Evolutionary conservation across 805 yeast species (phyloP), one percentile per base, ranked within the genome.

Genomic region (Blastobotrys muscicola): DNA sequence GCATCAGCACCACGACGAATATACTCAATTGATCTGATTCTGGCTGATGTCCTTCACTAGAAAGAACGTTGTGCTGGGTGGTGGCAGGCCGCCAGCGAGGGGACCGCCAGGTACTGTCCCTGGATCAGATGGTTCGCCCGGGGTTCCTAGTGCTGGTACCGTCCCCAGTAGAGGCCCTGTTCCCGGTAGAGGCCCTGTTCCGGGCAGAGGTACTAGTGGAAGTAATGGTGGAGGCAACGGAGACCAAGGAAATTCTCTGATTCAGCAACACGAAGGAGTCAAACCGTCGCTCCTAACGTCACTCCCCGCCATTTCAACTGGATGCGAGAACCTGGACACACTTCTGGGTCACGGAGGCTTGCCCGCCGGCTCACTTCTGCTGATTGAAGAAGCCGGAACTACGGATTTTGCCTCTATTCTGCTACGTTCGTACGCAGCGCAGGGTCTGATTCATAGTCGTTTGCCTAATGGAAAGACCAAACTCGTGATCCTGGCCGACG

Each of bases 361-460:
- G 11, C 97, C 97, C 1, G 52, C 85, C 9, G 95, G 95, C 1
- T 62, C 70, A 8, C 71, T 83, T 4, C 57, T 87, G 33, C 59
- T 89, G 10, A 58, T 90, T 3, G 90, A 85, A 59, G 97, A 90
- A 58, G 73, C 76, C 11, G 92, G 94, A 0, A 80, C 90, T 5
- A 90, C 97, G 0, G 97, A 90, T 56, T 90, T 86, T 57, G 71
- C 83, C 5, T 73, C 86, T 4, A 78, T 85, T 8, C 50, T 90
- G 32, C 59, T 79, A 23, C 77, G 87, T 50, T 66, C 76, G 3
- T 84, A 80, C 65, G 78, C 84, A 1, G 71, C 94, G 1, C 94
- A 85, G 60, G 94, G 95, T 10, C 61, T 81, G 30, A 60, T 76
- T 1, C 90, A 83, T 48, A 78, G 72, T 53, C 66, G 87, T 51